Conservation (phyloP, 805 yeast species). For the Clavispora carvajalis region DNA sequence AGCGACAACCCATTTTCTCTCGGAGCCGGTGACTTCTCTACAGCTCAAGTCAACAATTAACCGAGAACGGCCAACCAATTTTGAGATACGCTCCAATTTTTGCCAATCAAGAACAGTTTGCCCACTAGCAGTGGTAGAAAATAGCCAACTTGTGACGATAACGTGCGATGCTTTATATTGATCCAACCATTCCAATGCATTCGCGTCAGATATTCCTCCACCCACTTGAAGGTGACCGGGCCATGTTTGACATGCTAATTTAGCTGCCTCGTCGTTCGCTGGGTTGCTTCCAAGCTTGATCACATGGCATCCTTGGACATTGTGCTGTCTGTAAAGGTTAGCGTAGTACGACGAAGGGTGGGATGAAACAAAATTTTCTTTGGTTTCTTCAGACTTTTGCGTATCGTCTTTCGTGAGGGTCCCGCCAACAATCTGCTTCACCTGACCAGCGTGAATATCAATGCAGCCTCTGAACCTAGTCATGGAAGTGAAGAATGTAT, state of each 20-base stretch:
- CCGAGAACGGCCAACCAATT: slow-evolving; percentile 54
- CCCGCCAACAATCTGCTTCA: slow-evolving; percentile 96
- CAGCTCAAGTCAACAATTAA: slow-evolving; percentile 92
- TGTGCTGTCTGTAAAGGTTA: slow-evolving; percentile 51
- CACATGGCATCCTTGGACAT: slow-evolving; percentile 79
- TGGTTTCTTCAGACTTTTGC: slow-evolving; percentile 23
- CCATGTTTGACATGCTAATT: slow-evolving; percentile 69
- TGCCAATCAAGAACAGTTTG: slow-evolving; percentile 33
- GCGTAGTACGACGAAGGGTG: slow-evolving; percentile 76
- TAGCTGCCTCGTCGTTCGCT: slow-evolving; percentile 78
- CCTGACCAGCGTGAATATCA: slow-evolving; percentile 91
- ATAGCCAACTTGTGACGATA: slow-evolving; percentile 88
- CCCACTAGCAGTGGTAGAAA: slow-evolving; percentile 54
- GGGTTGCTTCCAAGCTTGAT: slow-evolving; percentile 79
- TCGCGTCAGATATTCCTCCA: slow-evolving; percentile 78
- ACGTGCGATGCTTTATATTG: slow-evolving; percentile 72
- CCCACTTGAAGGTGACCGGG: slow-evolving; percentile 78
- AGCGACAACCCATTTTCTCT: slow-evolving; percentile 78
- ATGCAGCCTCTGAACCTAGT: slow-evolving; percentile 91
- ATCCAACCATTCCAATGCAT: slow-evolving; percentile 76
- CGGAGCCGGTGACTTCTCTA: slow-evolving; percentile 32
- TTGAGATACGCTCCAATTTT: slow-evolving; percentile 48
- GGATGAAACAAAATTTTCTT: slow-evolving; percentile 68
- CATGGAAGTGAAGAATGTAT: slow-evolving; percentile 39
- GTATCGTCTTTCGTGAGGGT: slow-evolving; percentile 58